Conservation (phyloP, 2,329 filamentous ascomycete species). For the Rasamsonia emersonii region DNA sequence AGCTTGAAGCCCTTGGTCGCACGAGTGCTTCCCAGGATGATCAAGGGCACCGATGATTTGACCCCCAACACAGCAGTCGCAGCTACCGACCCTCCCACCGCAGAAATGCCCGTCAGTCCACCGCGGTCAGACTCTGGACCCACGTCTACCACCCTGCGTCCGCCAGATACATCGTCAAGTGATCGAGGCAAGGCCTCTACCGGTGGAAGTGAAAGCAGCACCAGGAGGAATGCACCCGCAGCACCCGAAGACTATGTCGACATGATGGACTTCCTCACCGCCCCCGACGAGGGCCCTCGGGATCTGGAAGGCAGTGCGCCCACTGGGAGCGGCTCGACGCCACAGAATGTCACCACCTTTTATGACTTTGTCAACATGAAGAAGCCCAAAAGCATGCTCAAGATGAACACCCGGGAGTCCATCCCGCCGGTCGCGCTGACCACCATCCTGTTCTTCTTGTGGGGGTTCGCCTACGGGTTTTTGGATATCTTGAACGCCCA, state of each 20-base stretch:
- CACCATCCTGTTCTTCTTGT: constrained; percentile 74
- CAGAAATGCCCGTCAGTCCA: no score
- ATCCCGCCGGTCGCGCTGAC: constrained; percentile 55
- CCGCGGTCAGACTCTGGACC: no score
- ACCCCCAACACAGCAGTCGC: no score
- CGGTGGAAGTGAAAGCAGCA: constrained; percentile 10
- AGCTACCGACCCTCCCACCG: no score
- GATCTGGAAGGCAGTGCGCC: constrained; percentile 29
- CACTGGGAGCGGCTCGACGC: constrained; percentile 24
- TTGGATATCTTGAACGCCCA: constrained; percentile 68
- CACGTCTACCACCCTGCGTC: no score
- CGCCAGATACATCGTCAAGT: no score
- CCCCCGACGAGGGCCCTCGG: constrained; percentile 32
- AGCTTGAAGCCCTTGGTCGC: constrained; percentile 79
- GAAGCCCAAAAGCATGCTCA: constrained; percentile 49
- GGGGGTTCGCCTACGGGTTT: constrained; percentile 85
- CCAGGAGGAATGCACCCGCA: constrained; percentile 6
- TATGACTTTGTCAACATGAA: constrained; percentile 57
- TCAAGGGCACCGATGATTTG: constrained; percentile 40
- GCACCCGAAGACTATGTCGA: constrained; percentile 11
- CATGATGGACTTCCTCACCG: constrained; percentile 48
- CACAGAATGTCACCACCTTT: constrained; percentile 40
- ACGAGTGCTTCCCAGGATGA: constrained; percentile 48
- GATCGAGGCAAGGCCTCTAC: constrained; percentile 11
- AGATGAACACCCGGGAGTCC: constrained; percentile 49